Evolutionary conservation across 345 rosid species (phyloP), one percentile per base, ranked within the genome.

Genomic region (Psidium guajava): DNA sequence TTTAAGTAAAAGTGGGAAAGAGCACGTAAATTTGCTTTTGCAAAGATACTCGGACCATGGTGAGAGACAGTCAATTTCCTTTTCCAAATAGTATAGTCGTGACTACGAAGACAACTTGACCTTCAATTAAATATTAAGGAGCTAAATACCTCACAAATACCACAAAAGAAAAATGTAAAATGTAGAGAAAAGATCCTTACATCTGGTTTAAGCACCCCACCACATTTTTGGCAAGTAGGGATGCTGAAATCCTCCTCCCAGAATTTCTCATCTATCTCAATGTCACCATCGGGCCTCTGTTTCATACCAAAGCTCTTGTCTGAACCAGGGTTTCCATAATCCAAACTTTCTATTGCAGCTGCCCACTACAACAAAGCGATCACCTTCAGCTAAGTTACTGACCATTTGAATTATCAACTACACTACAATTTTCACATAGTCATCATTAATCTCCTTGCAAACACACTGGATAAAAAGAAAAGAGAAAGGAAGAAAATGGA

Each of bases 301-400:
- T 93, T 95, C 99, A 95, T 97, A 88, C 99, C 98, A 89, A 97
- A 95, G 92, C 93, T 94, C 92, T 94, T 91, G 86, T 95, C 98
- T 49, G 98, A 95, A 59, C 96, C 96, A 80, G 97, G 93, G 77
- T 54, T 91, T 24, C 95, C 97, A 88, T 90, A 82, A 87, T 93
- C 97, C 87, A 97, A 87, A 88, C 92, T 95, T 84, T 95, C 99
- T 89, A 97, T 90, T 82, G 98, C 98, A 59, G 91, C 95, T 73
- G 99, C 97, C 98, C 98, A 95, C 99, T 95, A 91, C 86, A 89
- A 82, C 44, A 82, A 80, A 87, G 81, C 0, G 8, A 42, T 49
- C 16, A 54, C 18, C 32, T n/a, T n/a, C 80, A 49, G 57, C n/a
- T 58, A 27, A 52, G 52, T 59, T 53, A 54, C 7, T 20, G 57